These are phyloP conservation scores for Raddia distichophylla DNA, from an alignment of 176 grass and related monocot species.

Conservation along the genomic window DNA sequence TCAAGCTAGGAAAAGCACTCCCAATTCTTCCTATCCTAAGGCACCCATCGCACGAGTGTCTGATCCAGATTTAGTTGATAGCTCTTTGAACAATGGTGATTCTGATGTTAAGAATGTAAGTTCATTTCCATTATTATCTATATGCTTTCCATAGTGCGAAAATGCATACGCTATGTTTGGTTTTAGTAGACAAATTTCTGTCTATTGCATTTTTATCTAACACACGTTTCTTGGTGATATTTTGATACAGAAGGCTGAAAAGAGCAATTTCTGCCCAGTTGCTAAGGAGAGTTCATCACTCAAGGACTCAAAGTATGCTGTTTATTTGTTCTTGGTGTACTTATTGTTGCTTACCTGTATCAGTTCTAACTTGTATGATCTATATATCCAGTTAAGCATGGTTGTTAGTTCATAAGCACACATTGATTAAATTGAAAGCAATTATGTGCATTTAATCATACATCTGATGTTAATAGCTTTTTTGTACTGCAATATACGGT, in stretches of 20 bases:
- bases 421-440: conserved; percentile 15
- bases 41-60: conserved; percentile 52
- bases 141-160: not conserved
- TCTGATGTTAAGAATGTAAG: conserved; percentile 49
- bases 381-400: not conserved
- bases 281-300: conserved; percentile 43
- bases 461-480: not conserved
- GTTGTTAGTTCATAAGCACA: not conserved
- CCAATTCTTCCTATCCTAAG: conserved; percentile 37
- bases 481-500: not conserved
- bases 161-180: conserved; percentile 12
- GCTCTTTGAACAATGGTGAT: conserved; percentile 43
- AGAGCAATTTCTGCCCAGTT: conserved; percentile 36
- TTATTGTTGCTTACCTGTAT: conserved; percentile 3
- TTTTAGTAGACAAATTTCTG: not conserved
- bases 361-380: not conserved
- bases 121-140: not conserved
- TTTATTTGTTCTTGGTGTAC: conserved; percentile 27
- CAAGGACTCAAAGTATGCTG: conserved; percentile 55
- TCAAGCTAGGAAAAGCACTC: conserved; percentile 47
- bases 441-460: conserved; percentile 16
- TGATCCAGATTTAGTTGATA: conserved; percentile 49
- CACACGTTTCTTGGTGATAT: conserved; percentile 17
- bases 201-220: conserved; percentile 16
- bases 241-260: conserved; percentile 45